Evolutionary conservation across 768 basidiomycete genomes (phyloP), one percentile per base, ranked within the genome.

Genomic region (Mycena vulgaris): DNA sequence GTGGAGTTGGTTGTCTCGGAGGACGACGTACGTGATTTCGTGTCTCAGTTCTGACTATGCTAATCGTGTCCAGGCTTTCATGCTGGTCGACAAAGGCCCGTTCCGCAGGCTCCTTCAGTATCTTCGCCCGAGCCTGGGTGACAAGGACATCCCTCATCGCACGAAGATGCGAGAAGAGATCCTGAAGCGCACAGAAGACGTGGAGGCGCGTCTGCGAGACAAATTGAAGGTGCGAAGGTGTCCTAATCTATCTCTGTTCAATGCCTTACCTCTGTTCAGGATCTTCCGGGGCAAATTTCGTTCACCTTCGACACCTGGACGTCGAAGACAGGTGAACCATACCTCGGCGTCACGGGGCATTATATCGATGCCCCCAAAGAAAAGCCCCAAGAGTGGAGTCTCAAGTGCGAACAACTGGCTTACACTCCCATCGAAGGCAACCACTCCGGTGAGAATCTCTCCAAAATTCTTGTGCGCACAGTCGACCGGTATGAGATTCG

Each of bases 61-160:
- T 27, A 25, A n/a, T 58, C 13, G 3, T 25, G 6, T 23, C n/a
- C n/a, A 78, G 76, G 62, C 76, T 5, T 77, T 77, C 62, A n/a
- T 17, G 16, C 51, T 77, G 8, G 70, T 78, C 7, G 73, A 77
- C 5, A 73, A 73, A 40, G 40, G 49, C 2, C 48, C 74, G 0
- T 78, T 79, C 47, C 63, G 70, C 1, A 52, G 27, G 4, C 70
- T 79, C 8, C 69, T 79, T 39, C 59, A 45, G 28, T 79, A 74
- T 48, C 65, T 67, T 27, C 57, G 74, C 0, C 77, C 76, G 0
- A 48, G 49, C 2, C 68, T 71, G 6, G 52, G 55, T 3, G 71
- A 77, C 0, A 48, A 23, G 11, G 77, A 78, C 28, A 77, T 79
- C 35, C 77, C 75, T 4, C 68, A 75, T 61, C 72, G 66, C 28